These are phyloP conservation scores for Aureobasidium vineae DNA, from an alignment of 2,329 filamentous ascomycete genomes.

Conservation along the genomic window DNA sequence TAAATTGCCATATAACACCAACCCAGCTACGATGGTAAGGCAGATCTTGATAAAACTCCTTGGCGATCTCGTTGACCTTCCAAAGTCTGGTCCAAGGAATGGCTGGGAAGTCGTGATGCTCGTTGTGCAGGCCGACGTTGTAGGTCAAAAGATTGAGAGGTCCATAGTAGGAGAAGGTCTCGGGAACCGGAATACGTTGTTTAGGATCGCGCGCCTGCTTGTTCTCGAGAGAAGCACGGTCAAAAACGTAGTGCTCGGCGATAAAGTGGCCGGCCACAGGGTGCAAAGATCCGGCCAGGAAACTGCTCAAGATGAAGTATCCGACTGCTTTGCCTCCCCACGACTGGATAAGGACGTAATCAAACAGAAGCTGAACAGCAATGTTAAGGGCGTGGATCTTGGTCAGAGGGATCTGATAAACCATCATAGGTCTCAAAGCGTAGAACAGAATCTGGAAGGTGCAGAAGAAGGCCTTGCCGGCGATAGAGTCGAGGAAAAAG, in stretches of 20 bases:
- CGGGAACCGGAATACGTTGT: conserved; percentile 61
- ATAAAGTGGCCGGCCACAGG: conserved; percentile 98
- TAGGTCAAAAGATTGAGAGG: conserved; percentile 89
- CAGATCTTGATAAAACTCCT: conserved; percentile 87
- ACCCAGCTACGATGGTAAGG: conserved; percentile 88
- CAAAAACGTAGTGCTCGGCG: conserved; percentile 73
- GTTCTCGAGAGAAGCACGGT: conserved; percentile 53
- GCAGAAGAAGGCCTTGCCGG: conserved; percentile 97
- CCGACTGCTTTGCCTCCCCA: conserved; percentile 65
- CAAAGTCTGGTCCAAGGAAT: conserved; percentile 90
- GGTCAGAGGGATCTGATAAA: conserved; percentile 87
- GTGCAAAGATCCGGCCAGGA: conserved; percentile 90
- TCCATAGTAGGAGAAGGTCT: conserved; percentile 98
- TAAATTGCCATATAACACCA: conserved; percentile 92
- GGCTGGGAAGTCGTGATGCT: conserved; percentile 98
- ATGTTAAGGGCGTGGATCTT: conserved; percentile 82
- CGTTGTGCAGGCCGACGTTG: conserved; percentile 97
- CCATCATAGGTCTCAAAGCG: conserved; percentile 89
- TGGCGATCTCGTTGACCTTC: conserved; percentile 72
- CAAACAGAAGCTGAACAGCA: conserved; percentile 71
- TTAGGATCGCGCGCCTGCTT: conserved; percentile 36
- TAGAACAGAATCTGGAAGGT: conserved; percentile 99
- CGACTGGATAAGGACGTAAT: conserved; percentile 63
- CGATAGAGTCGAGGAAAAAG: conserved; percentile 87
- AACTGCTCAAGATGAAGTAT: conserved; percentile 86